Evolutionary conservation across 2,329 filamentous ascomycete species (phyloP).

Genomic region (Bisporella sp.): DNA sequence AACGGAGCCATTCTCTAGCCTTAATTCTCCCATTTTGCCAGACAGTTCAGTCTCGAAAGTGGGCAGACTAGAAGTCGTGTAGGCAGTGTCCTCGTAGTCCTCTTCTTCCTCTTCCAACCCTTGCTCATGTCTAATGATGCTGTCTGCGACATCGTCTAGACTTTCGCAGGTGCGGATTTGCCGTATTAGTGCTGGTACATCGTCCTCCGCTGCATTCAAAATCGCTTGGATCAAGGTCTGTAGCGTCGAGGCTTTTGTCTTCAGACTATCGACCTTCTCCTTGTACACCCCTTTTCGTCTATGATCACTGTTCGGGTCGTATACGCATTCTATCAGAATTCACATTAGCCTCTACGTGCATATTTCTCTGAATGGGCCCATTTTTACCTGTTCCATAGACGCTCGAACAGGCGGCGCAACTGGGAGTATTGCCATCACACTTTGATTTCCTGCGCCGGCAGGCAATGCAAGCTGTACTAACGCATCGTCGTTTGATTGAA

Average conservation of each 20-base stretch:
- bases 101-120: conserved; percentile 30
- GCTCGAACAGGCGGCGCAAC: conserved; percentile 91
- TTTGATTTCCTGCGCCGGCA: conserved; percentile 76
- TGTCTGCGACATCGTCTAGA: conserved; percentile 28
- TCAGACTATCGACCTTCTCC: conserved; percentile 82
- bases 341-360: conserved; percentile 1
- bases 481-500: conserved; percentile 60
- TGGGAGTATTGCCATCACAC: conserved; percentile 87
- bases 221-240: conserved; percentile 92
- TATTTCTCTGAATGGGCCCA: not conserved
- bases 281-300: conserved; percentile 95
- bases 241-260: conserved; percentile 79
- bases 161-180: conserved; percentile 81
- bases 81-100: conserved; percentile 35
- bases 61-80: conserved; percentile 34
- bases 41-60: conserved; percentile 69
- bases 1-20: conserved; percentile 79
- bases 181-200: conserved; percentile 72
- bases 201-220: conserved; percentile 82
- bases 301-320: conserved; percentile 94
- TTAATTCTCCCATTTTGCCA: conserved; percentile 86
- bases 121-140: conserved; percentile 25
- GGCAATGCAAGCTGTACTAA: conserved; percentile 79
- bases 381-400: conserved; percentile 66
- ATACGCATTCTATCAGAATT: conserved; percentile 60